These are phyloP conservation scores for Candida pseudoviswanathii DNA, from an alignment of 1,139 yeast genomes.

Conservation along the genomic window DNA sequence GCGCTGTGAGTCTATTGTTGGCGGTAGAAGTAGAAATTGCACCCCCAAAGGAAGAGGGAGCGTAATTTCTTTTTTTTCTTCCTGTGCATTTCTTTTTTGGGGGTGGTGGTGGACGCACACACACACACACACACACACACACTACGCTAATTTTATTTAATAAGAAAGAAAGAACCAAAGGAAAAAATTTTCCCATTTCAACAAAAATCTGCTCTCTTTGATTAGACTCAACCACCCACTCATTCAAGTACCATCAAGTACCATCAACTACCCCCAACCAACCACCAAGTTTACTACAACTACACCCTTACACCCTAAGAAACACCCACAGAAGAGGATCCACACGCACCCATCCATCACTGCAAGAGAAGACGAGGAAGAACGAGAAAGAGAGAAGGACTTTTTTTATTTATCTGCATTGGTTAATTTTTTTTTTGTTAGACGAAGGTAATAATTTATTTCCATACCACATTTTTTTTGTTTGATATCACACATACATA, in stretches of 20 bases:
- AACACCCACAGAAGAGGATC: not conserved
- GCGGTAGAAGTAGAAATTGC: not conserved
- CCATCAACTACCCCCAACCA: too few relatives aligned
- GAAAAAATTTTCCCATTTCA: not conserved
- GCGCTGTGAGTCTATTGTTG: not conserved
- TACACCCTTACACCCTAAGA: too few relatives aligned
- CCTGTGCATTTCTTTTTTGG: not conserved
- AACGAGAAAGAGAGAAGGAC: not conserved
- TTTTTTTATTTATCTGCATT: not conserved
- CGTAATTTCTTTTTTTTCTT: not conserved
- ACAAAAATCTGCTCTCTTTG: not conserved
- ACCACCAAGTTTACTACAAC: too few relatives aligned
- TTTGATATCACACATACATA: not conserved
- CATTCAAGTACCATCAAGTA: not conserved
- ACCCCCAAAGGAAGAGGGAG: not conserved
- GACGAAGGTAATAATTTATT: slow-evolving; percentile 1
- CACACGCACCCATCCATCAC: not conserved
- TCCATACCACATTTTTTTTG: not conserved
- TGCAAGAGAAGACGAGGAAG: not conserved
- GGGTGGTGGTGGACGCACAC: not conserved
- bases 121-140: not conserved
- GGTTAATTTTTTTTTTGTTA: slow-evolving; percentile 1
- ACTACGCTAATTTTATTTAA: not conserved
- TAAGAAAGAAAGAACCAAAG: not conserved
- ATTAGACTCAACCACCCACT: not conserved